These are phyloP conservation scores for Monilinia fructicola DNA, from an alignment of 2,329 filamentous ascomycete species.

Conservation along the genomic window DNA sequence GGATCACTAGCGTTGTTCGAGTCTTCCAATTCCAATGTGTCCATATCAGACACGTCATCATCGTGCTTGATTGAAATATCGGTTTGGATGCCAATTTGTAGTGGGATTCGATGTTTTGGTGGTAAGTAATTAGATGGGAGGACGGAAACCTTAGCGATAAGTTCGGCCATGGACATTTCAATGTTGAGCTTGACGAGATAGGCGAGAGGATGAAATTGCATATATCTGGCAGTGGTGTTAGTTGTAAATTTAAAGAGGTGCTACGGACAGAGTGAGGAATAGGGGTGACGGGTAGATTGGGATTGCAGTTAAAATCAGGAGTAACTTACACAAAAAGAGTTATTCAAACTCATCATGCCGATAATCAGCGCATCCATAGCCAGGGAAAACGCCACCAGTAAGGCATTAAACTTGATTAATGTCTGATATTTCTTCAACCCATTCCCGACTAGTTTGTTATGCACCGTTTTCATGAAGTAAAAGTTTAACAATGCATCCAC, in stretches of 20 bases:
- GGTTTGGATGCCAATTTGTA: conserved; percentile 6
- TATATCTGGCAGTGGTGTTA: conserved; percentile 32
- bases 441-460: conserved; percentile 41
- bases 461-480: conserved; percentile 50
- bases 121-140: conserved; percentile 9
- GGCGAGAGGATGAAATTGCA: conserved; percentile 46
- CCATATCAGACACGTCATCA: not conserved
- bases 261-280: not conserved
- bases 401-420: conserved; percentile 45
- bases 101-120: not conserved
- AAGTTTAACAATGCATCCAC: conserved; percentile 53
- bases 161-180: conserved; percentile 47
- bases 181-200: conserved; percentile 49
- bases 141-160: conserved; percentile 40
- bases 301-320: not conserved
- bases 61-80: conserved; percentile 14
- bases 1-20: not conserved
- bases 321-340: conserved; percentile 41
- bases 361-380: conserved; percentile 46
- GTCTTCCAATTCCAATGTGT: not conserved
- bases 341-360: conserved; percentile 43
- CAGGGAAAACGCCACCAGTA: conserved; percentile 44
- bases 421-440: conserved; percentile 44
- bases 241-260: not conserved
- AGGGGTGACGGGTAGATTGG: not conserved